Evolutionary conservation across 2,329 filamentous ascomycete genomes (phyloP).

Genomic region (Fusarium odoratissimum): DNA sequence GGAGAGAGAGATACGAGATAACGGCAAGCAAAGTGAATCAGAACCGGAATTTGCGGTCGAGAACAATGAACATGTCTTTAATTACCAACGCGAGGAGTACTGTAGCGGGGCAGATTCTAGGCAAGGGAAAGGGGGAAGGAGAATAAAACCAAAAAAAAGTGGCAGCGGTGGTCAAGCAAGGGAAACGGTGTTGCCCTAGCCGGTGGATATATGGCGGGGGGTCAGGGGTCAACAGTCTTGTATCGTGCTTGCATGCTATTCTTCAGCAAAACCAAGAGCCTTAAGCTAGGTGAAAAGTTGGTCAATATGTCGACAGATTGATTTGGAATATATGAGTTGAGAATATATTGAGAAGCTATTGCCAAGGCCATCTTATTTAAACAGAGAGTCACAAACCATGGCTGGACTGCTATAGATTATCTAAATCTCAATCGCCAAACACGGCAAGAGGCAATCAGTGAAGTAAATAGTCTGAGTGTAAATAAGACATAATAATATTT

Average conservation of each 20-base stretch:
- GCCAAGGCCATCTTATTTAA: not conserved
- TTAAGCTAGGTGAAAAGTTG: not conserved
- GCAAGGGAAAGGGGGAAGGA: no score
- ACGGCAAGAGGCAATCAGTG: no score
- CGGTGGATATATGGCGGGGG: not conserved
- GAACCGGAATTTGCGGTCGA: not conserved
- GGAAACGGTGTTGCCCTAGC: not conserved
- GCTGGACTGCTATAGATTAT: not conserved
- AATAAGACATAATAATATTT: no score
- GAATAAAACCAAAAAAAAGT: not conserved
- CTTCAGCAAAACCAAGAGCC: not conserved
- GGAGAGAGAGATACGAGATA: not conserved
- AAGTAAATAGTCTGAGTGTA: no score
- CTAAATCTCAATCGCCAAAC: no score
- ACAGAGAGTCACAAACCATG: not conserved
- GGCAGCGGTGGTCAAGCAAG: not conserved
- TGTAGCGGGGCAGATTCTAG: no score
- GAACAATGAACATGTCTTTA: not conserved
- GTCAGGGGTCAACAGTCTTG: not conserved
- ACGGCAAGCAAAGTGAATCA: not conserved
- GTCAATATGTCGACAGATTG: not conserved
- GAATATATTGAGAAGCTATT: not conserved
- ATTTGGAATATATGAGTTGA: not conserved
- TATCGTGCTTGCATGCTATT: not conserved
- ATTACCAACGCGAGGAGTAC: not conserved